phyloP scores from a whole-genome alignment of 495 filamentous ascomycete species.

The Aspergillus indologenus region DNA sequence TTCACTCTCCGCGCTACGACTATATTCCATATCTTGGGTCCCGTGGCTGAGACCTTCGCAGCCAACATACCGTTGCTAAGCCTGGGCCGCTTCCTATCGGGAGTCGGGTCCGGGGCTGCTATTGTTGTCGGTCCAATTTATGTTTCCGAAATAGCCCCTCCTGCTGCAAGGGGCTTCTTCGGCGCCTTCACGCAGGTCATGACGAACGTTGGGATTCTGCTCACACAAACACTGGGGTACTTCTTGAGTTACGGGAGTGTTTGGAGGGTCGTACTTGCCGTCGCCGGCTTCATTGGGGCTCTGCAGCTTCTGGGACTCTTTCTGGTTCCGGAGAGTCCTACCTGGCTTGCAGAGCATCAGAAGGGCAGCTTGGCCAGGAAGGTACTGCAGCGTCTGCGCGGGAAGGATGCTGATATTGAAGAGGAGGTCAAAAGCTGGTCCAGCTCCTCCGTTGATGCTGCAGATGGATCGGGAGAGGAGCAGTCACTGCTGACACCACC shows the following conservation, averaged over 20 bases:
- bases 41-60: slow-evolving; percentile 68
- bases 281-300: slow-evolving; percentile 65
- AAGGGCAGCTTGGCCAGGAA: slow-evolving; percentile 58
- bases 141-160: slow-evolving; percentile 86
- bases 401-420: slow-evolving; percentile 62
- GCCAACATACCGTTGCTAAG: slow-evolving; percentile 62
- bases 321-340: slow-evolving; percentile 78
- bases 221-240: slow-evolving; percentile 78
- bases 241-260: slow-evolving; percentile 73
- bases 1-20: slow-evolving; percentile 69
- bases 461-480: slow-evolving; percentile 45
- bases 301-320: slow-evolving; percentile 64
- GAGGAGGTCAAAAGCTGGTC: slow-evolving; percentile 69
- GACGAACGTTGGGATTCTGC: slow-evolving; percentile 89
- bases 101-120: slow-evolving; percentile 78
- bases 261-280: slow-evolving; percentile 80
- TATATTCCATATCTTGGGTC: slow-evolving; percentile 72
- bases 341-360: slow-evolving; percentile 73
- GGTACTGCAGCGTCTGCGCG: slow-evolving; percentile 71
- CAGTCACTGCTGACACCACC: slow-evolving; percentile 45
- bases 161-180: slow-evolving; percentile 74
- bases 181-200: slow-evolving; percentile 90
- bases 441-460: slow-evolving; percentile 27
- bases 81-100: slow-evolving; percentile 74
- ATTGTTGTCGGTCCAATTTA: slow-evolving; percentile 96